Evolutionary conservation across 805 yeast species (phyloP).

Genomic region (Myxozyma neotropica): DNA sequence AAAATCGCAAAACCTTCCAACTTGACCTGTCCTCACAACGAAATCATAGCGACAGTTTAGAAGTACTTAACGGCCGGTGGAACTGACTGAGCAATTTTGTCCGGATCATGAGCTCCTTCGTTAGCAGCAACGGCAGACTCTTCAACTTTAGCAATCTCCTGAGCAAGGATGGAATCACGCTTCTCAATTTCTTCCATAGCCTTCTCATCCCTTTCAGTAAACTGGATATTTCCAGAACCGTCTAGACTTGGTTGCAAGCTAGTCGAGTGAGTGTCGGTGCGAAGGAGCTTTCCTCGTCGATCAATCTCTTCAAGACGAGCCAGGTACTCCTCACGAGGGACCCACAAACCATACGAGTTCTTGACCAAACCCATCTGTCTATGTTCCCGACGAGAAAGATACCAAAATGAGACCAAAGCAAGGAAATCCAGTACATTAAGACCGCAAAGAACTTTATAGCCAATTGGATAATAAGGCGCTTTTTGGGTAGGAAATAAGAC

Average conservation of each 20-base stretch:
- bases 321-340: conserved; percentile 25
- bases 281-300: not conserved
- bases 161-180: conserved; percentile 3
- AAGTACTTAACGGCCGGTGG: not conserved
- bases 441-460: conserved; percentile 16
- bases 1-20: no score
- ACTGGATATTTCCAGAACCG: not conserved
- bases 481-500: conserved; percentile 23
- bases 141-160: conserved; percentile 3
- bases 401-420: conserved; percentile 21
- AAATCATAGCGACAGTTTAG: not conserved
- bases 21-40: no score
- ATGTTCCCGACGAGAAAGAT: conserved; percentile 19
- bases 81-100: not conserved
- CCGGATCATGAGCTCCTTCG: not conserved
- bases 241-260: not conserved
- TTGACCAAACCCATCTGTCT: conserved; percentile 4
- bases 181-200: not conserved
- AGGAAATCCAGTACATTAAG: conserved; percentile 20
- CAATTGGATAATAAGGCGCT: conserved; percentile 26
- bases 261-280: not conserved
- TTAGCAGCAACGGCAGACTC: conserved; percentile 5
- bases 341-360: conserved; percentile 23
- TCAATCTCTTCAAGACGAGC: conserved; percentile 10
- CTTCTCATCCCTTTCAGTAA: not conserved